phyloP scores from a whole-genome alignment of 768 basidiomycete genomes.

The Xerocomellus chrysenteron region DNA sequence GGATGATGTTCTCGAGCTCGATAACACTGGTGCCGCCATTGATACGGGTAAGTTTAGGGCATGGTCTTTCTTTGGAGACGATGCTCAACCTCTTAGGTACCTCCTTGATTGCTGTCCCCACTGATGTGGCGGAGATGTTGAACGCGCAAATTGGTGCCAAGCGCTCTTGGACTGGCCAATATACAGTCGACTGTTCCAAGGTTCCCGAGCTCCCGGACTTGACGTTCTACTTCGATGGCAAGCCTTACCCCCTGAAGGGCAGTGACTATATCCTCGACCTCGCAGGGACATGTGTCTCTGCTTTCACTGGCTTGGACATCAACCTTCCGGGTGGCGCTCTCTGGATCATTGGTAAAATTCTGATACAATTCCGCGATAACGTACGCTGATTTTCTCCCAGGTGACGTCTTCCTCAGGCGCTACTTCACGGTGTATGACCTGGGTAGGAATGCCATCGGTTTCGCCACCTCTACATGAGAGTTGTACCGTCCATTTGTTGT shows the following conservation, averaged over 20 bases:
- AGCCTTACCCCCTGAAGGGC: constrained; percentile 75
- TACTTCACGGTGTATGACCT: constrained; percentile 92
- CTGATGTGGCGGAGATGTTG: constrained; percentile 96
- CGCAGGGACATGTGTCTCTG: constrained; percentile 89
- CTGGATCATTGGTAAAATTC: constrained; percentile 80
- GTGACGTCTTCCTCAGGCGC: constrained; percentile 89
- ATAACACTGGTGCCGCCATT: constrained; percentile 91
- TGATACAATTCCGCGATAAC: neutral
- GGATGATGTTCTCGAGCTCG: constrained; percentile 82
- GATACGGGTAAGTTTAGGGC: constrained; percentile 64
- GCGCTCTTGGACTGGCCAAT: constrained; percentile 96
- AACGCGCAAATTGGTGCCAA: constrained; percentile 93
- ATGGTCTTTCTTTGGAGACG: neutral
- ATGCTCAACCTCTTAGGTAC: constrained; percentile 55
- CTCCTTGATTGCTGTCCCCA: constrained; percentile 89
- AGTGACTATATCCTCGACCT: constrained; percentile 89
- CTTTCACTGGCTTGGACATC: constrained; percentile 92
- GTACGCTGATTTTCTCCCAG: constrained; percentile 32
- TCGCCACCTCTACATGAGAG: constrained; percentile 53
- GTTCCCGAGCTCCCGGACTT: constrained; percentile 84
- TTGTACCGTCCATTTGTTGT: neutral
- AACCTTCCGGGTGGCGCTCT: constrained; percentile 75
- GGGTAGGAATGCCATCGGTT: constrained; percentile 77
- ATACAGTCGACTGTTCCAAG: constrained; percentile 83
- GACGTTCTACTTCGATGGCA: constrained; percentile 79